Base-by-base conservation (phyloP, 2,329 filamentous ascomycete species). In the Microsporum ferrugineum region DNA sequence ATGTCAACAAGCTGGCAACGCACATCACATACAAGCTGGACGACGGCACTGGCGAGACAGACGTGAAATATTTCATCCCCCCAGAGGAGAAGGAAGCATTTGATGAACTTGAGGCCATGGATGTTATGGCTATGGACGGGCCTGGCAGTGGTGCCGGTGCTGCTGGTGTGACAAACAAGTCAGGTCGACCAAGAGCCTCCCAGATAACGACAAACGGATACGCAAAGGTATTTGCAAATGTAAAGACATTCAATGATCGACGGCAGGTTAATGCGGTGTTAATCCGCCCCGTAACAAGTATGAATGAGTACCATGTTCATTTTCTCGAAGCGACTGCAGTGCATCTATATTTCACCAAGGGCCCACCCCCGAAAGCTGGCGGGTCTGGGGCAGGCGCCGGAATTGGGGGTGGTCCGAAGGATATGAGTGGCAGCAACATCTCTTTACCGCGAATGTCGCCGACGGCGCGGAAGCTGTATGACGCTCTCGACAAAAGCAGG, bases 301-400 rank as follows among this genome's bases (percentile, higher is more conserved):
- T 87, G 78, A 96, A 99, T 78, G 94, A 99, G 80, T 83, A 97
- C 72, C 88, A 87, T 71, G 95, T 90, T 73, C 94, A 97, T 75
- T 76, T 96, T 66, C 84, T 99, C 59, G 92, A 99, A 77, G 87
- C 90, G 31, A 89, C 91, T 4, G 88, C 88, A 62, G 88, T 95
- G 57, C 94, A 99, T 77, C 79, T 99, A 58, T 87, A 87, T 75
- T 88, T 91, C 73, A 88, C 86, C 12, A 83, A 84, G 51, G 91
- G 91, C 0, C 82, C 85, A 2, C 78, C 74, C 2, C 76, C 67
- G 61, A 67, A 62, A 45, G 64, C 63, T 67, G 75, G 61, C 77
- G 80, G 82, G 61, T 73, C 71, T 17, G 79, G 76, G 53, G 75
- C 76, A 60, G 76, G 71, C 45, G 74, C 69, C 34, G 75, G 70